Base-by-base conservation (phyloP, 2,329 filamentous ascomycete species). In the Botryosphaeria dothidea region DNA sequence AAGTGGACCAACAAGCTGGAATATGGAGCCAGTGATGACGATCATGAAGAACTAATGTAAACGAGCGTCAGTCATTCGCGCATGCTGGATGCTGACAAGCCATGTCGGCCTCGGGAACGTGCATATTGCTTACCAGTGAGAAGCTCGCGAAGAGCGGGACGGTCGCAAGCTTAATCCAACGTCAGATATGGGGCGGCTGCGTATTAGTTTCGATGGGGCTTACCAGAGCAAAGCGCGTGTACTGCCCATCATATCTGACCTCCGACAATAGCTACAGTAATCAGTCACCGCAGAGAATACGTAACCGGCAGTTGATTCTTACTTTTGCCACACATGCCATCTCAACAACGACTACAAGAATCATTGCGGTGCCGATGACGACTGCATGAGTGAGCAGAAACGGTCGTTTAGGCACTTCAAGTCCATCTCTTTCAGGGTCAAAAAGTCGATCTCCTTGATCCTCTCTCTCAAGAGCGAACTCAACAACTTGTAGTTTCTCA, bases 1-100 rank as follows among this genome's bases (percentile, higher is more conserved):
- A 17, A 73, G 66, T 2, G 83, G 83, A 0, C 83, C 83, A n/a
- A 84, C 70, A 11, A 84, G 76, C 67, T 85, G 81, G 68, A 83
- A 84, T 70, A 84, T 34, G 5, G 78, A 83, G 75, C 77, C 77
- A 56, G 69, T 69, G 62, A 84, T 77, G 46, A 81, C 76, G 62
- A 83, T 80, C 75, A 83, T 82, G 73, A 84, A 84, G 74, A 84
- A 84, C 69, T 80, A 74, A 27, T 49, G 76, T 74, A 65, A 65
- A 49, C 54, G 25, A 46, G 34, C 11, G 48, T 56, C 15, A 63
- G 65, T 31, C 38, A 43, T 43, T 21, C 6, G 34, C 9, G 52
- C 31, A n/a, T 41, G 25, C 36, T 65, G 61, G 52, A 66, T 13
- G 41, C 52, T 25, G 62, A 57, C 54, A 29, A 61, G 19, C 65